Conservation (phyloP, 129 eudicot species). For the Artemisia annua region DNA sequence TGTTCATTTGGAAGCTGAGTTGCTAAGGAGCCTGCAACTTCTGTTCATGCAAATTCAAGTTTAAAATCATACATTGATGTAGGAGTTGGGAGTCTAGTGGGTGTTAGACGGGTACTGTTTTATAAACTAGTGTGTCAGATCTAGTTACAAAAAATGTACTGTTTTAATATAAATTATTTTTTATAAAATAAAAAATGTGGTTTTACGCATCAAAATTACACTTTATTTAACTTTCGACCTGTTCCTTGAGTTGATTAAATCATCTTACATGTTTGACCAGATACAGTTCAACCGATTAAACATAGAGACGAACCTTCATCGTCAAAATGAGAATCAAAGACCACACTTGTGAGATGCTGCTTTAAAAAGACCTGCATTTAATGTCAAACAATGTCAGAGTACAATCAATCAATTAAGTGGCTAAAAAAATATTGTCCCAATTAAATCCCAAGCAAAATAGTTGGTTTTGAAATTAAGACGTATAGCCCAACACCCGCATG, state of each 20-base stretch:
- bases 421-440: background rate
- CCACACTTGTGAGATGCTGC: constrained; percentile 76
- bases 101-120: background rate
- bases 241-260: no score
- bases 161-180: background rate
- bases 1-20: constrained; percentile 27
- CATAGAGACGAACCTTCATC: constrained; percentile 58
- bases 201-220: no score
- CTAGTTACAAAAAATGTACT: background rate
- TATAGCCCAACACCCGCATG: background rate
- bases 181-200: background rate
- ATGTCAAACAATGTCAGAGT: background rate
- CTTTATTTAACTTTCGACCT: no score
- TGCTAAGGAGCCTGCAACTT: constrained; percentile 38
- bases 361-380: constrained; percentile 83
- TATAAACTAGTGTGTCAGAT: background rate
- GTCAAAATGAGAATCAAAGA: constrained; percentile 71
- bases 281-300: background rate
- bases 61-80: background rate
- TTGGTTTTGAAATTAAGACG: background rate
- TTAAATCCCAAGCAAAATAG: background rate
- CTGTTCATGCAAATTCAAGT: constrained; percentile 27
- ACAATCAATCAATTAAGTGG: background rate
- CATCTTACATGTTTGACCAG: no score
- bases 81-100: no score